These are phyloP conservation scores for Solanum pimpinellifolium DNA, from an alignment of 257 asterid genomes.

Conservation along the genomic window DNA sequence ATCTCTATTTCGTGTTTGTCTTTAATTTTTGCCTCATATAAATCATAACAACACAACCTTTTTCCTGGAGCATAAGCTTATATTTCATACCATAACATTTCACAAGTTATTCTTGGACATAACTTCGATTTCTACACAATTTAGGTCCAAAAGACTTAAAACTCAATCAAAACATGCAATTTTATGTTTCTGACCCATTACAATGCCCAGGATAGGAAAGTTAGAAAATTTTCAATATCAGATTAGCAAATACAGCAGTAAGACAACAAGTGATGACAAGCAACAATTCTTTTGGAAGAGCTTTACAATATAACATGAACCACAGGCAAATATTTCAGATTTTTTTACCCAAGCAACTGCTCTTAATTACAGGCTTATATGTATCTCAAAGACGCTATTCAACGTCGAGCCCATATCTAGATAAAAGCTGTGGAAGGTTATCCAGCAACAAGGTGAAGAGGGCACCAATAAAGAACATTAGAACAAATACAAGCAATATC, in stretches of 20 bases:
- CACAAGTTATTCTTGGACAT: neutral
- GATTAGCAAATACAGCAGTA: neutral
- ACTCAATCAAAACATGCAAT: neutral
- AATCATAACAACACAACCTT: neutral
- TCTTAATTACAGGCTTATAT: neutral
- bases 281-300: neutral
- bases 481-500: slow-evolving; percentile 51
- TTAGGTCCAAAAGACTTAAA: fast-evolving
- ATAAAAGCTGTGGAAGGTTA: slow-evolving; percentile 61
- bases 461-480: slow-evolving; percentile 64
- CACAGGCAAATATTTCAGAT: neutral
- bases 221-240: neutral
- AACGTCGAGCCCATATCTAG: neutral
- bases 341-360: neutral
- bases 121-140: neutral
- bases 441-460: slow-evolving; percentile 53
- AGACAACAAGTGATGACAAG: neutral
- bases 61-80: neutral
- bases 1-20: neutral
- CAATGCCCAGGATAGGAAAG: neutral
- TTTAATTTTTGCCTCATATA: neutral
- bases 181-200: neutral
- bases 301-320: neutral
- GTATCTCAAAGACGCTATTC: neutral
- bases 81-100: neutral